Evolutionary conservation across 1,284 basidiomycete genomes (phyloP).

Genomic region (Ganoderma sp.): DNA sequence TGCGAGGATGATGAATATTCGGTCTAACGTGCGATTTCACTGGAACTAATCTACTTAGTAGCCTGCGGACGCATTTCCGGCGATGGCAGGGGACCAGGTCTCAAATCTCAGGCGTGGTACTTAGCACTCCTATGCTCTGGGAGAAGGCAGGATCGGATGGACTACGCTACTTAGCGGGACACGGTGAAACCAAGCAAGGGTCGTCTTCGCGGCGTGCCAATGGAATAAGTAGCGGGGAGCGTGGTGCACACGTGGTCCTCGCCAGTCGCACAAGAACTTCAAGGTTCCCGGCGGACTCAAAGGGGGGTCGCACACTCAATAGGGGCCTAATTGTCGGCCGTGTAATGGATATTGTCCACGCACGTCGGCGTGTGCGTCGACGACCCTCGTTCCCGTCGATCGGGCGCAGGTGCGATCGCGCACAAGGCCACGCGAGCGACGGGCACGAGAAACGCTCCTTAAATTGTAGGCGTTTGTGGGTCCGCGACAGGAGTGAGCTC

Average conservation of each 20-base stretch:
- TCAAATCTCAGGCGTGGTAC: not conserved
- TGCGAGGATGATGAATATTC: not conserved
- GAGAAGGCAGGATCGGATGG: not conserved
- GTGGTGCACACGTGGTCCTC: not conserved
- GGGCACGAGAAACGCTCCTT: not conserved
- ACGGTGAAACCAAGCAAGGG: not conserved
- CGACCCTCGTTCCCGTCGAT: not conserved
- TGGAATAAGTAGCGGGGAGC: not conserved
- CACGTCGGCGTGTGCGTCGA: not conserved
- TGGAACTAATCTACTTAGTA: not conserved
- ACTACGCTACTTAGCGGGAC: not conserved
- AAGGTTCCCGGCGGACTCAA: not conserved
- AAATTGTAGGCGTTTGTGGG: conserved; percentile 8
- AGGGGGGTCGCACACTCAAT: not conserved
- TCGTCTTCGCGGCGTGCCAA: not conserved
- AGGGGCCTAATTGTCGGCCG: not conserved
- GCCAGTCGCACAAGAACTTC: not conserved
- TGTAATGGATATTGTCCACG: not conserved
- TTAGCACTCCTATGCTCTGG: not conserved
- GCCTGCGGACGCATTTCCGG: not conserved
- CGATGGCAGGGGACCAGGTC: not conserved
- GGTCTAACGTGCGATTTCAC: not conserved
- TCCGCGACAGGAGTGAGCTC: not conserved
- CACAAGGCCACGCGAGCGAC: conserved; percentile 1
- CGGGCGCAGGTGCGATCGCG: not conserved